Conservation (phyloP, 2,329 filamentous ascomycete genomes). For the Aspergillus fructus region DNA sequence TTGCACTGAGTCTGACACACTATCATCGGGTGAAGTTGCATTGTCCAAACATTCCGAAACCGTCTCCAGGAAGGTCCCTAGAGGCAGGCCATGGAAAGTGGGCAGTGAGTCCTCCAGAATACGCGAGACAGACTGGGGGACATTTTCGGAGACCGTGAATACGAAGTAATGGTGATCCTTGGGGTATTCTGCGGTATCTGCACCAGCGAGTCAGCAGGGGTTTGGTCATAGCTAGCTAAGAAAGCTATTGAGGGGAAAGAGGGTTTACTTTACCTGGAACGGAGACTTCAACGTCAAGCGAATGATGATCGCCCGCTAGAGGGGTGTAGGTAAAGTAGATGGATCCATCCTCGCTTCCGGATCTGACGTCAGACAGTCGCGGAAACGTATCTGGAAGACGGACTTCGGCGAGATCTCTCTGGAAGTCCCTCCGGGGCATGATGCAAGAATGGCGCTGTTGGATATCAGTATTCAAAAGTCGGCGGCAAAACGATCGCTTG, state of each 20-base stretch:
- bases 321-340: constrained; percentile 61
- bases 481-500: neutral
- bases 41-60: constrained; percentile 13
- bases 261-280: constrained; percentile 37
- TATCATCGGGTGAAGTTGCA: constrained; percentile 2
- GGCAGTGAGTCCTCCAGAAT: constrained; percentile 47
- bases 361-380: constrained; percentile 55
- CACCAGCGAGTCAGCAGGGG: constrained; percentile 5
- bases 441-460: neutral
- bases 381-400: constrained; percentile 39
- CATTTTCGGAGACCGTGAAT: constrained; percentile 50
- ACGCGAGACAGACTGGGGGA: constrained; percentile 18
- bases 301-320: constrained; percentile 21
- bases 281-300: constrained; percentile 38
- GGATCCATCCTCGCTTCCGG: constrained; percentile 70
- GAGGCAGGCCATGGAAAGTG: constrained; percentile 42
- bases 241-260: neutral
- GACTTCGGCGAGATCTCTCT: constrained; percentile 55
- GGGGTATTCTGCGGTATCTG: constrained; percentile 63
- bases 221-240: too few species aligned
- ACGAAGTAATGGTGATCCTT: constrained; percentile 57
- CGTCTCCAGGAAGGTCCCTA: constrained; percentile 45
- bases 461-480: neutral
- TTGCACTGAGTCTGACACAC: constrained; percentile 10
- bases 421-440: constrained; percentile 69